Evolutionary conservation across 768 basidiomycete species (phyloP).

Genomic region (Mycena rebaudengoi): DNA sequence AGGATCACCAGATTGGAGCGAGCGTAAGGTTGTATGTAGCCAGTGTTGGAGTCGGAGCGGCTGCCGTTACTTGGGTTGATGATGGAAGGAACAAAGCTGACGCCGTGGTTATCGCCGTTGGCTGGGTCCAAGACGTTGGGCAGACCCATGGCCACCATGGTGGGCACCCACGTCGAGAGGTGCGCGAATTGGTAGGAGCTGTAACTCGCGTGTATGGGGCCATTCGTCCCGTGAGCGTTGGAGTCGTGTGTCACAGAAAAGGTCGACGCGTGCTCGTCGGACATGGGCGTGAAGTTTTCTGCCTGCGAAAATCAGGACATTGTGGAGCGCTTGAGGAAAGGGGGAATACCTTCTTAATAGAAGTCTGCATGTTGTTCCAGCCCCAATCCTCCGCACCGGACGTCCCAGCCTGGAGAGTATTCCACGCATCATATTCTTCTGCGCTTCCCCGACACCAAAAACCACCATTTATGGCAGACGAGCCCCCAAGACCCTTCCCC

Average conservation of each 20-base stretch:
- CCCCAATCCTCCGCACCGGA: constrained; percentile 36
- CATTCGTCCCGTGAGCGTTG: constrained; percentile 20
- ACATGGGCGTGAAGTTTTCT: constrained; percentile 26
- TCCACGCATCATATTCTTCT: constrained; percentile 37
- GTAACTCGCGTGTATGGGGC: constrained; percentile 26
- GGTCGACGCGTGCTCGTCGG: constrained; percentile 14
- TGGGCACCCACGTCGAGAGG: constrained; percentile 25
- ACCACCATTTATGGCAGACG: constrained; percentile 37
- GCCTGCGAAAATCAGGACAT: neutral
- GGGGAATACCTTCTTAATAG: constrained; percentile 36
- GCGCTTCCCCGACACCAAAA: constrained; percentile 35
- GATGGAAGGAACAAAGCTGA: constrained; percentile 25
- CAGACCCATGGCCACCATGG: constrained; percentile 25
- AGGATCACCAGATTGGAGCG: constrained; percentile 25
- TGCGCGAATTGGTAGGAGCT: constrained; percentile 25
- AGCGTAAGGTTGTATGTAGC: constrained; percentile 24
- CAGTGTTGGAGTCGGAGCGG: constrained; percentile 28
- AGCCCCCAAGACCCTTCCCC: constrained; percentile 35
- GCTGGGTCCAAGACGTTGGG: constrained; percentile 22
- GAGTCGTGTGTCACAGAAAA: constrained; percentile 20
- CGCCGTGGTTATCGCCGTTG: constrained; percentile 23
- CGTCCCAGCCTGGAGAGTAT: constrained; percentile 27
- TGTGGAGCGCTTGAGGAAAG: neutral
- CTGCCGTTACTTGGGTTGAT: constrained; percentile 25
- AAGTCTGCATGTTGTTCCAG: constrained; percentile 39